Evolutionary conservation across 2,329 filamentous ascomycete genomes (phyloP), one percentile per base, ranked within the genome.

Genomic region (Xylariaceae sp.): DNA sequence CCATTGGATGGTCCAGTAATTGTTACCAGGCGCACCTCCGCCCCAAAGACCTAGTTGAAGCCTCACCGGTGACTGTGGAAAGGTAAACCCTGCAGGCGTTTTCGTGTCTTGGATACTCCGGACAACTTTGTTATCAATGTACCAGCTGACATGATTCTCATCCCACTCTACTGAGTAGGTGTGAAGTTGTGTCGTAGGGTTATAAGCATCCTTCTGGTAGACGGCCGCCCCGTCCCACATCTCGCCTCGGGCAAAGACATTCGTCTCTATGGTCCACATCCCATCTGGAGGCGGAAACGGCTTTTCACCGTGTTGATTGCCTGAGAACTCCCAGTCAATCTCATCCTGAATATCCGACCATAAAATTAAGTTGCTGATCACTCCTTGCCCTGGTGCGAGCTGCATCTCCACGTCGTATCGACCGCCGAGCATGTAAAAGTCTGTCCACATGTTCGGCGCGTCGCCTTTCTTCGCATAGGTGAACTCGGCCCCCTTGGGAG

Each of bases 111-210:
- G 59, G 42, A 70, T 56, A 34, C 64, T 67, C 8, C 71, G 67
- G 17, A 69, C 61, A 11, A 71, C 60, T 50, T 66, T 67, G 45
- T 68, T 64, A 58, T 72, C 69, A 15, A 72, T 66, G 8, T 64
- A 68, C 70, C 71, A 72, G 48, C 58, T 61, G 42, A 71, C 64
- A 30, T 68, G 64, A 17, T 57, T 60, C 35, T 69, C 66, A 45
- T 71, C 70, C 71, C 71, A 72, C 48, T 72, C 70, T 6, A 72
- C 68, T 2, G 71, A 72, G 50, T 72, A 72, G 13, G 67, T 72
- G 52, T 72, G 71, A 53, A 72, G 71, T 35, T 68, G 65, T 30
- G 65, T 65, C 13, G 68, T 64, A 34, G 70, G 70, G 47, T 67
- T 68, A n/a, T 62, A 62, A 2, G 59, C 53, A 30, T 66, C 67